Conservation (phyloP, 805 yeast genomes). For the Candida taoyuanica region DNA sequence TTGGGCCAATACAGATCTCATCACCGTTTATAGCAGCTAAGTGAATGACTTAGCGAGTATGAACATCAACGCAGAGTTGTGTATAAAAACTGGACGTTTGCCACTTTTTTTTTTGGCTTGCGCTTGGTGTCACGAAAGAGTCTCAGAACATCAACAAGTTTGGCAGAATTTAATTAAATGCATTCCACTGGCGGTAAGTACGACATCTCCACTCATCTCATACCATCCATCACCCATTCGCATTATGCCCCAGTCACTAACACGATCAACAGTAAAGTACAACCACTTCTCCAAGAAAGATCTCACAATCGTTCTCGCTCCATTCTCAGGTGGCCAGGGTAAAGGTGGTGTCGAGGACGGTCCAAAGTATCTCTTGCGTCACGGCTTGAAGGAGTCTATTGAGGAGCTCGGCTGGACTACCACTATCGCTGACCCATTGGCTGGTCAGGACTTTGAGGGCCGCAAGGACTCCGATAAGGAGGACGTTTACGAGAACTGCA, state of each 20-base stretch:
- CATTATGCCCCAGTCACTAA: neutral
- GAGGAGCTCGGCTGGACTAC: slow-evolving; percentile 70
- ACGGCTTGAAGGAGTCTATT: slow-evolving; percentile 64
- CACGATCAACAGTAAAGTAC: slow-evolving; percentile 32
- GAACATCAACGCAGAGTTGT: slow-evolving; percentile 7
- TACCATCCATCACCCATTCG: neutral
- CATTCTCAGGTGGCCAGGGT: slow-evolving; percentile 95
- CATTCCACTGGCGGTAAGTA: slow-evolving; percentile 8
- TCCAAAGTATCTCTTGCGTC: slow-evolving; percentile 72
- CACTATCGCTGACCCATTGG: slow-evolving; percentile 48
- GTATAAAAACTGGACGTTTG: slow-evolving; percentile 7
- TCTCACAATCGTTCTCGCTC: slow-evolving; percentile 77
- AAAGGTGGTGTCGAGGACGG: slow-evolving; percentile 92
- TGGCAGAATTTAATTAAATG: slow-evolving; percentile 4
- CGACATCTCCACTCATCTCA: neutral
- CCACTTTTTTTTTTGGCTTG: slow-evolving; percentile 1
- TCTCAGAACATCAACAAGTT: no score
- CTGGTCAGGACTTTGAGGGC: slow-evolving; percentile 40
- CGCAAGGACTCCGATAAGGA: slow-evolving; percentile 35
- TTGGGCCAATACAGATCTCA: no score
- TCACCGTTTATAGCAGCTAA: slow-evolving; percentile 17
- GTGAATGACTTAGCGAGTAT: slow-evolving; percentile 28
- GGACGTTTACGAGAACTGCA: slow-evolving; percentile 54
- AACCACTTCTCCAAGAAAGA: slow-evolving; percentile 50
- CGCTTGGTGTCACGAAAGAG: no score